A percentile compares a stretch with the other conserved stretches of the same genome.
Evolutionary conservation across 345 rosid species (phyloP).

Genomic region (Boechera retrofracta): DNA sequence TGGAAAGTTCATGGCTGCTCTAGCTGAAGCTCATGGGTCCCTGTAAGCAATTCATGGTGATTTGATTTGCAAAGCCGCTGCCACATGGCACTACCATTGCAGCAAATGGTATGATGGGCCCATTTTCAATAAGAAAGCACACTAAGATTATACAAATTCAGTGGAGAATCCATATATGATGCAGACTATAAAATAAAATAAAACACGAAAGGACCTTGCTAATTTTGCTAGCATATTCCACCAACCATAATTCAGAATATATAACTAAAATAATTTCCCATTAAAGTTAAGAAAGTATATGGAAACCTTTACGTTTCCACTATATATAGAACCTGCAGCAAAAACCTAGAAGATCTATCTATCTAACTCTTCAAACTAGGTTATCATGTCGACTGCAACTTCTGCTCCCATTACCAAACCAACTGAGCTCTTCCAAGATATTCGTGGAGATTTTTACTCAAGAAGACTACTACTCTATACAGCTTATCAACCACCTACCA

Average conservation of each 20-base stretch:
- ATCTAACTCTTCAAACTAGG: conserved; percentile 39
- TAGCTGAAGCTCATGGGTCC: conserved; percentile 46
- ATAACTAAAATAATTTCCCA: conserved; percentile 20
- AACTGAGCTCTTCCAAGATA: conserved; percentile 37
- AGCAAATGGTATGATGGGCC: conserved; percentile 41
- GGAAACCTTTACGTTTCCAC: conserved; percentile 39
- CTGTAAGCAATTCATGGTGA: conserved; percentile 38
- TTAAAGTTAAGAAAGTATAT: conserved; percentile 15
- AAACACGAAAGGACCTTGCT: conserved; percentile 32
- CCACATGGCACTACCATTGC: conserved; percentile 39
- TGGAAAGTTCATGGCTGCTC: conserved; percentile 41
- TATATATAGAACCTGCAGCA: conserved; percentile 41
- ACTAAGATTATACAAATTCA: conserved; percentile 42
- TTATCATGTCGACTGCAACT: conserved; percentile 41
- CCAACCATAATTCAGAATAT: conserved; percentile 43
- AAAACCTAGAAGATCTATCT: conserved; percentile 35
- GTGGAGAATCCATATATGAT: conserved; percentile 59
- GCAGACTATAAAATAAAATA: conserved; percentile 27
- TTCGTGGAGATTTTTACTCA: conserved; percentile 33
- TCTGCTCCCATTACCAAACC: conserved; percentile 20
- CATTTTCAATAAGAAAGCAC: conserved; percentile 38
- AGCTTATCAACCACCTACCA: conserved; percentile 30
- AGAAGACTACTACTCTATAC: conserved; percentile 42
- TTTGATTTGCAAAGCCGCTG: conserved; percentile 40
- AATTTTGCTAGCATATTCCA: conserved; percentile 36